A percentile compares a stretch with the other conserved stretches of the same genome.
phyloP scores from a whole-genome alignment of 176 grass and related monocot genomes.

The Oryza brachyantha region DNA sequence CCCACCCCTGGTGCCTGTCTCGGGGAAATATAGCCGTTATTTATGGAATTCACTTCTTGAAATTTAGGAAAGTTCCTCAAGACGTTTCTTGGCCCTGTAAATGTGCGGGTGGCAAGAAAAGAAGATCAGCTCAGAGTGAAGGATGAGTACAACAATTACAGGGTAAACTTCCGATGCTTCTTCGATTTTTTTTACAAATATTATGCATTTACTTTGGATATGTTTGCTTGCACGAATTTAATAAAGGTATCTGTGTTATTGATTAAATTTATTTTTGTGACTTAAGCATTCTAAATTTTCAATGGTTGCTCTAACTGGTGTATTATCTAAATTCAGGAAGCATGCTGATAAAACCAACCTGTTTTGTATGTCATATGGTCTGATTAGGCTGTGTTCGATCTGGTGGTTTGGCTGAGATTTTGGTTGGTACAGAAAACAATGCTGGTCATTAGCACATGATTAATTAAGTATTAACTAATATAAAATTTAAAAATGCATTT shows the following conservation, averaged over 20 bases:
- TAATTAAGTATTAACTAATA: too few relatives aligned
- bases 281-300: background rate
- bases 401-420: too few relatives aligned
- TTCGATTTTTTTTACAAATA: background rate
- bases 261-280: background rate
- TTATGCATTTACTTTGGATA: background rate
- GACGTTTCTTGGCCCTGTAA: slow-evolving; percentile 90
- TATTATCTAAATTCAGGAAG: background rate
- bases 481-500: too few relatives aligned
- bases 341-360: slow-evolving; percentile 2
- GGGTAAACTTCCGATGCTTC: slow-evolving; percentile 47
- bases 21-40: slow-evolving; percentile 2
- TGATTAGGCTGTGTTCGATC: too few relatives aligned
- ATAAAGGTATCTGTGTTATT: background rate
- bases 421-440: too few relatives aligned
- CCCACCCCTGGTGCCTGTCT: background rate
- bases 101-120: slow-evolving; percentile 69
- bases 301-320: background rate
- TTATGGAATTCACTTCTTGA: background rate
- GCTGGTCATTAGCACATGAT: too few relatives aligned
- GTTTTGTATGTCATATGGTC: background rate
- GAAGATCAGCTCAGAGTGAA: slow-evolving; percentile 94
- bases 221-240: background rate
- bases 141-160: slow-evolving; percentile 95
- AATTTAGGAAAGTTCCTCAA: slow-evolving; percentile 73